Percentiles rank a stretch among this genome's conserved stretches.
Conservation (phyloP, 2,329 filamentous ascomycete species). For the Pseudogymnoascus sp. region DNA sequence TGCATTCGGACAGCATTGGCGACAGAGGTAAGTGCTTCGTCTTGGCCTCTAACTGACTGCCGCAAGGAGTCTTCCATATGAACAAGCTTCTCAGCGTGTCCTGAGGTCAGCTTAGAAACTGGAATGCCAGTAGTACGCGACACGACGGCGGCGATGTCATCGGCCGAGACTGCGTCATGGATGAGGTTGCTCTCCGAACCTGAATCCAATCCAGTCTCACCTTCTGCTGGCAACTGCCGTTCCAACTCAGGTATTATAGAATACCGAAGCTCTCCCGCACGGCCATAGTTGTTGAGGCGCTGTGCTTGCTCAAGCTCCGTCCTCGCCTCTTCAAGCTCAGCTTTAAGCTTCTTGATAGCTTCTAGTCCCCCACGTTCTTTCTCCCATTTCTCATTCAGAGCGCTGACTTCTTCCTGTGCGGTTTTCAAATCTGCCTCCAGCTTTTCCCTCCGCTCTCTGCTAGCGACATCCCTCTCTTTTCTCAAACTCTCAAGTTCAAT, state of each 20-base stretch:
- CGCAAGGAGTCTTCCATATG: conserved; percentile 89
- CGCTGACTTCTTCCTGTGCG: conserved; percentile 69
- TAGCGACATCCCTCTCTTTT: conserved; percentile 87
- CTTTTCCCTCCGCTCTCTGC: conserved; percentile 79
- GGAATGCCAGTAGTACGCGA: conserved; percentile 89
- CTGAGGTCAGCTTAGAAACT: conserved; percentile 82
- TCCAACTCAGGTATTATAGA: conserved; percentile 78
- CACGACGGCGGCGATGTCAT: conserved; percentile 90
- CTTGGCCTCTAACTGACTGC: conserved; percentile 80
- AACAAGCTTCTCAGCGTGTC: conserved; percentile 89
- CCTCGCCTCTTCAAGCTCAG: conserved; percentile 77
- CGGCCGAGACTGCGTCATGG: conserved; percentile 89
- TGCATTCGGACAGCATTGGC: conserved; percentile 91
- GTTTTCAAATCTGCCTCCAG: conserved; percentile 68
- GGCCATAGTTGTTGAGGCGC: conserved; percentile 77
- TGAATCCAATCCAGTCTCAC: conserved; percentile 32
- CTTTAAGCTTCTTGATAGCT: conserved; percentile 76
- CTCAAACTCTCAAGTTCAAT: conserved; percentile 91
- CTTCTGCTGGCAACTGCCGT: conserved; percentile 70
- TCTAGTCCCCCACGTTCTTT: conserved; percentile 82
- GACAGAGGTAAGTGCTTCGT: conserved; percentile 85
- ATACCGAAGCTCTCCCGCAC: conserved; percentile 86
- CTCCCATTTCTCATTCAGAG: conserved; percentile 78
- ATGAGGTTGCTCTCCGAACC: conserved; percentile 54
- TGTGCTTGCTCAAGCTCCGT: conserved; percentile 83